Conservation (phyloP, 2,329 filamentous ascomycete species). For the Fusarium proliferatum region DNA sequence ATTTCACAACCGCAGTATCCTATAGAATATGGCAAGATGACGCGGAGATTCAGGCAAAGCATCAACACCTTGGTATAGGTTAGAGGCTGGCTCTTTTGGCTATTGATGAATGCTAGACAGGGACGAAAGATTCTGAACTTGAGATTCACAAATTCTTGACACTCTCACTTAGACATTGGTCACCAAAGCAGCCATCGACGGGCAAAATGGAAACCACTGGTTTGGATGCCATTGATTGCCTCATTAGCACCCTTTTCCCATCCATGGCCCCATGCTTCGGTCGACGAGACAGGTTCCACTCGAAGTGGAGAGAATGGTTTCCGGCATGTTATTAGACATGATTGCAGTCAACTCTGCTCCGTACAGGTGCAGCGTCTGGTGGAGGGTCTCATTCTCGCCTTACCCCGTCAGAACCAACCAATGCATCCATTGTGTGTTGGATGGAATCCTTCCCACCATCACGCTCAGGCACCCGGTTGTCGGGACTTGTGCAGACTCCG, state of each 20-base stretch:
- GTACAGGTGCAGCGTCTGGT: slow-evolving; percentile 38
- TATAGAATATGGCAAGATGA: slow-evolving; percentile 10
- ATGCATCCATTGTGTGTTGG: slow-evolving; percentile 8
- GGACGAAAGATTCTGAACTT: neutral
- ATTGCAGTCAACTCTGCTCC: slow-evolving; percentile 32
- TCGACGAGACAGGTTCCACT: slow-evolving; percentile 43
- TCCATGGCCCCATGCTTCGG: slow-evolving; percentile 39
- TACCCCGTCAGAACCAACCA: slow-evolving; percentile 35
- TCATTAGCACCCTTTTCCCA: slow-evolving; percentile 31
- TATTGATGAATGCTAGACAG: neutral
- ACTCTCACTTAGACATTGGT: slow-evolving; percentile 12
- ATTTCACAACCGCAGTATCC: slow-evolving; percentile 26
- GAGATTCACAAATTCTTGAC: slow-evolving; percentile 4
- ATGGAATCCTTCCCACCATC: slow-evolving; percentile 38
- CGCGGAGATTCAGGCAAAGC: neutral
- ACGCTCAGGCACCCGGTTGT: slow-evolving; percentile 29
- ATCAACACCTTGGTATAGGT: neutral
- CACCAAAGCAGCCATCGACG: slow-evolving; percentile 2
- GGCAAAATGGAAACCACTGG: slow-evolving; percentile 28
- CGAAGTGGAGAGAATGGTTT: slow-evolving; percentile 43
- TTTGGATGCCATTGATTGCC: slow-evolving; percentile 27
- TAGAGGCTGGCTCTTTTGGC: neutral
- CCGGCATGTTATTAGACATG: slow-evolving; percentile 39
- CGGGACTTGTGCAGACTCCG: slow-evolving; percentile 30
- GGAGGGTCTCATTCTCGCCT: slow-evolving; percentile 36